These are phyloP conservation scores for Nemophila menziesii DNA, from an alignment of 257 asterid species.

Conservation along the genomic window DNA sequence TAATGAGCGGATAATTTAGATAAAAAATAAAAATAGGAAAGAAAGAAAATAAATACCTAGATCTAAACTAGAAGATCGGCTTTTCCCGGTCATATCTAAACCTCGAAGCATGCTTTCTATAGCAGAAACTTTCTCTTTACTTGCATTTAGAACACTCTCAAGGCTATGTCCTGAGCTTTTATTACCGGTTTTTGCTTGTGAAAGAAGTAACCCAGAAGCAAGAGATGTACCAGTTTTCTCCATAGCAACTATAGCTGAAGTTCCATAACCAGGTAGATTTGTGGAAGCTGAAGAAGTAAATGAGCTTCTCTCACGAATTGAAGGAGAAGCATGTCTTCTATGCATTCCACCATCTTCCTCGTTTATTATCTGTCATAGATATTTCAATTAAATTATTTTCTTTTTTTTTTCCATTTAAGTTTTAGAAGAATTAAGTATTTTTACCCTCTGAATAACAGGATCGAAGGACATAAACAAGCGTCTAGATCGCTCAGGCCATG, in stretches of 20 bases:
- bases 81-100: conserved; percentile 25
- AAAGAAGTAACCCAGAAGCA: conserved; percentile 57
- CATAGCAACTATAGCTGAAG: conserved; percentile 97
- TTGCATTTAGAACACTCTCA: conserved; percentile 90
- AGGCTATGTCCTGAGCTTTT: conserved; percentile 77
- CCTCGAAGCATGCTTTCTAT: conserved; percentile 98
- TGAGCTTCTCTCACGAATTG: conserved; percentile 81
- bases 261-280: conserved; percentile 83
- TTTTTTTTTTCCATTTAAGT: background rate
- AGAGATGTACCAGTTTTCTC: conserved; percentile 70
- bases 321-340: conserved; percentile 92
- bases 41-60: conserved; percentile 59
- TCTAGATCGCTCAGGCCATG: conserved; percentile 98
- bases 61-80: conserved; percentile 94
- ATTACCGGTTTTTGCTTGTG: conserved; percentile 64
- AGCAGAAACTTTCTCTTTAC: conserved; percentile 96
- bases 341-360: conserved; percentile 98
- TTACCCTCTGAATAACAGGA: conserved; percentile 94
- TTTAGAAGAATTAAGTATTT: conserved; percentile 9
- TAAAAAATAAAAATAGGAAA: conserved; percentile 13
- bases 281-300: conserved; percentile 53
- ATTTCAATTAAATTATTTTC: background rate
- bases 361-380: conserved; percentile 49
- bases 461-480: conserved; percentile 79
- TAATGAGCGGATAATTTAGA: conserved; percentile 41